Base-by-base conservation (phyloP, 2,329 filamentous ascomycete species). In the Boeremia lycopersici region DNA sequence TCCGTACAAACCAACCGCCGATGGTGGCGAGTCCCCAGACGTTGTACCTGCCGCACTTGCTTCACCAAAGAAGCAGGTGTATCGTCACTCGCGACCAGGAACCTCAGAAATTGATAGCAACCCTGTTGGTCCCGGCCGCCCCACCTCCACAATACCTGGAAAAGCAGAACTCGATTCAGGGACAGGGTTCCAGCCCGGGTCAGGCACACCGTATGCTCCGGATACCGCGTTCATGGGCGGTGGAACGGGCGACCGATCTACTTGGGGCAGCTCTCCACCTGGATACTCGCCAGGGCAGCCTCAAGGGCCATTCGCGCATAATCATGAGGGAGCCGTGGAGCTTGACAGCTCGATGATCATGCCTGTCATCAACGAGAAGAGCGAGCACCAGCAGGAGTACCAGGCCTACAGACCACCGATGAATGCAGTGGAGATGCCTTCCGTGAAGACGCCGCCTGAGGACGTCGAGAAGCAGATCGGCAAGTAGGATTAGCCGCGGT, bases 191-290 rank as follows among this genome's bases (percentile, higher is more conserved):
- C 57, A 60, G 6, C 54, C 65, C 4, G 68, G 67, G 6, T 57
- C 65, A 4, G 54, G 58, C 6, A 49, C 57, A 6, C 64, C 70
- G 2, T 66, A 64, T 28, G 63, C 59, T 8, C 71, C 72, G 26
- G 61, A 73, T 40, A 61, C 64, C 1, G 70, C 73, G 28, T 70
- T 67, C 8, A 56, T 73, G 1, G 70, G 71, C 7, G 71, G 70
- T 17, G 70, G 70, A 30, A 71, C 61, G 19, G 60, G 58, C 1
- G 53, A 62, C 7, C 47, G 58, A 6, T 57, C 49, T 1, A 66
- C 61, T 1, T 74, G 70, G 70, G 64, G 61, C 2, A 69, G 60
- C 30, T 61, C 64, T 38, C 71, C 69, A 33, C 69, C 68, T 6
- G 63, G 65, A 3, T 73, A 74, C 50, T 70, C 67, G 26, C 68